phyloP scores from a whole-genome alignment of 2,329 filamentous ascomycete species.

The Sclerotinia sclerotiorum region DNA sequence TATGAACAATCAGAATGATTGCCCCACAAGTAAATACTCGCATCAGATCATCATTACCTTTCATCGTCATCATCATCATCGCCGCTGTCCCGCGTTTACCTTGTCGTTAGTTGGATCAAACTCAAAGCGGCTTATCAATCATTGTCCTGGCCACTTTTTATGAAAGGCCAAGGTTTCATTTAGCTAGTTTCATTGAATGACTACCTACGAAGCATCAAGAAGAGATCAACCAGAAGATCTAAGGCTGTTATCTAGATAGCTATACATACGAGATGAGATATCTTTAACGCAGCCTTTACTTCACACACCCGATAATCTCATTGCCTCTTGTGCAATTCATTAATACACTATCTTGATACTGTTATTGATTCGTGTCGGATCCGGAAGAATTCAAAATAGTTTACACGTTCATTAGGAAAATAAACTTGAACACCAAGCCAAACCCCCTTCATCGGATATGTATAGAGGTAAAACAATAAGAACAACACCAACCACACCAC shows the following conservation, averaged over 20 bases:
- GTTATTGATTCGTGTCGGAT: neutral
- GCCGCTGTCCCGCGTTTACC: neutral
- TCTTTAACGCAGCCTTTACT: neutral
- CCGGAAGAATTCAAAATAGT: neutral
- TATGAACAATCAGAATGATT: neutral
- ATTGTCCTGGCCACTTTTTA: conserved; percentile 1
- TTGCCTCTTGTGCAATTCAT: neutral
- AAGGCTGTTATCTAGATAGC: neutral
- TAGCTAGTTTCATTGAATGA: neutral
- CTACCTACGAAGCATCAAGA: too few relatives aligned
- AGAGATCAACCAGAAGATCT: neutral
- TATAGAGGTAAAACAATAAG: neutral
- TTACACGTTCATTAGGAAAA: neutral
- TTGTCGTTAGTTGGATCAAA: neutral
- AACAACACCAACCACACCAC: neutral
- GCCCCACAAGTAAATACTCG: neutral
- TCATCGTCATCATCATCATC: neutral
- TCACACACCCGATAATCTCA: neutral
- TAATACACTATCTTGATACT: neutral
- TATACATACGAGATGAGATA: neutral
- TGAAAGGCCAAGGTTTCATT: neutral
- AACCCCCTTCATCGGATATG: neutral
- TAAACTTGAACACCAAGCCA: neutral
- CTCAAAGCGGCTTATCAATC: neutral
- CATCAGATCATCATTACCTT: conserved; percentile 4